phyloP scores from a whole-genome alignment of 1,284 basidiomycete genomes.

The Sparassis latifolia region DNA sequence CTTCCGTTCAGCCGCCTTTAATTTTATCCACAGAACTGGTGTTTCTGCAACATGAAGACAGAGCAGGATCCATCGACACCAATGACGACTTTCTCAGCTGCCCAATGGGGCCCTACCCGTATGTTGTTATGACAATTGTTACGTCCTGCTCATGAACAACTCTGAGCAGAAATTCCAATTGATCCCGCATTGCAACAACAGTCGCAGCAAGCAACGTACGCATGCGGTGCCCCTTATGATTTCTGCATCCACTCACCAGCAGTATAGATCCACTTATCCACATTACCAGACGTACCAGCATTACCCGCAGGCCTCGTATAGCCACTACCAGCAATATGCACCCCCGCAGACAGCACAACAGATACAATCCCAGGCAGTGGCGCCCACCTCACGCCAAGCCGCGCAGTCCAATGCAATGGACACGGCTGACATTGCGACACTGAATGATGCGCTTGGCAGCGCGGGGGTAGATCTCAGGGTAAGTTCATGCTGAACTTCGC shows the following conservation, averaged over 20 bases:
- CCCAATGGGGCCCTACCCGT: too few relatives aligned
- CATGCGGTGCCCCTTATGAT: not conserved
- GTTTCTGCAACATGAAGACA: too few relatives aligned
- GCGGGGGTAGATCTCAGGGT: constrained; percentile 78
- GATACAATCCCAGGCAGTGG: constrained; percentile 17
- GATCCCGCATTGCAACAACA: constrained; percentile 65
- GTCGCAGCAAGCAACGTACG: constrained; percentile 34
- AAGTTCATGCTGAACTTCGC: constrained; percentile 15
- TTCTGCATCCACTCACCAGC: constrained; percentile 8
- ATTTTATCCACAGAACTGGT: too few relatives aligned
- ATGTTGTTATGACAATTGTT: too few relatives aligned
- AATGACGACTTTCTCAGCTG: too few relatives aligned
- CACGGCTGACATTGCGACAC: constrained; percentile 62
- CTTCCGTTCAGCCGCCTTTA: too few relatives aligned
- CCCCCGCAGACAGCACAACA: constrained; percentile 24
- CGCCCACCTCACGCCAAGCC: constrained; percentile 21
- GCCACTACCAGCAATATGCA: constrained; percentile 47
- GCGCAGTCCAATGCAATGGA: constrained; percentile 34
- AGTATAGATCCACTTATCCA: constrained; percentile 32
- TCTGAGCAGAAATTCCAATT: constrained; percentile 49
- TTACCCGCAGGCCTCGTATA: constrained; percentile 45
- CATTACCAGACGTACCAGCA: constrained; percentile 45
- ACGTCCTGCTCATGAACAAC: too few relatives aligned
- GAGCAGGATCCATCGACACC: too few relatives aligned
- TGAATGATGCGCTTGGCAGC: constrained; percentile 78